Base-by-base conservation (phyloP, 1,139 yeast genomes). In the Geotrichum aggregatum region DNA sequence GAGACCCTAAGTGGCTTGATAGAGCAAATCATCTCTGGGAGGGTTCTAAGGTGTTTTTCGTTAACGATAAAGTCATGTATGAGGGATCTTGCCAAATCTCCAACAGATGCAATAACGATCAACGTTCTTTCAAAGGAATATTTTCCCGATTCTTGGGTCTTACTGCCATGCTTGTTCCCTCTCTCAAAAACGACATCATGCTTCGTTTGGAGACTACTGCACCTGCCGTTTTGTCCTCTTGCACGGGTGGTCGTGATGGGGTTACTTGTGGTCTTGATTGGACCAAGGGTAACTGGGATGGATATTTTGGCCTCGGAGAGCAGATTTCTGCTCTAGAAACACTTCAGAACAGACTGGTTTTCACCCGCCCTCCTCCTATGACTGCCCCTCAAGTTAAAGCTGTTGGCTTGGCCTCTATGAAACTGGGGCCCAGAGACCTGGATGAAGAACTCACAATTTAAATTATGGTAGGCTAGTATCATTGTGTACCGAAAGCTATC, bases 201-300 rank as follows among this genome's bases (percentile, higher is more conserved):
- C 59, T 67, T 3, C 73, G 77, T 66, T 64, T 91, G 48, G 73
- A 75, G 39, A 70, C 81, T 0, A 80, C 92, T 16, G 95, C 97
- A 0, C 58, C 69, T 33, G 96, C 84, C 11, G 96, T 96, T 0
- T 94, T 95, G 1, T 71, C 73, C 43, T 79, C 94, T 0, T 91
- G 98, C 70, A 72, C 81, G 1, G 97, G 97, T 62, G 97, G 97
- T 66, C 57, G 70, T 2, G 96, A 89, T 71, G 88, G 89, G 11
- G 87, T 85, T 63, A 89, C 97, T 0, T 91, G 98, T 73, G 97
- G 97, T 41, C 67, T 80, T 54, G 77, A 84, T 64, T 91, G 98
- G 98, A 71, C 78, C 42, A 64, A 70, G 31, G 73, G 70, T 44
- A 78, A 79, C 14, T 91, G 89, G 85, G 98, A 91, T 69, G 84